These are phyloP conservation scores for Avicennia marina DNA, from an alignment of 257 asterid species.

Conservation along the genomic window DNA sequence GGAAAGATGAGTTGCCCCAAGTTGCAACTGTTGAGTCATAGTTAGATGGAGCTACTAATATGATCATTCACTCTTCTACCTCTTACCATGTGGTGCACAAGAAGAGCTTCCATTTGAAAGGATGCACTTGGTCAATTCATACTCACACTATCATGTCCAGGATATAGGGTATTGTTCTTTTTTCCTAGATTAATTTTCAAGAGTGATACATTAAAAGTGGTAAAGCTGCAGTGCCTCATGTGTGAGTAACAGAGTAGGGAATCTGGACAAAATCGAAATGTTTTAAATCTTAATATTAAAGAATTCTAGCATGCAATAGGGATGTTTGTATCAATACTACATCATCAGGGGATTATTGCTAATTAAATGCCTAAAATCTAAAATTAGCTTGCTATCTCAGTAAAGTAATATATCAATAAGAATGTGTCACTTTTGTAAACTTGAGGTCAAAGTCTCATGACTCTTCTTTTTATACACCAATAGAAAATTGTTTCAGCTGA, in stretches of 20 bases:
- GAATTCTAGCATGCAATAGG: too few relatives aligned
- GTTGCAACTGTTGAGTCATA: constrained; percentile 22
- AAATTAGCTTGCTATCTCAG: not conserved
- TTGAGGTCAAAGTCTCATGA: too few relatives aligned
- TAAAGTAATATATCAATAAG: too few relatives aligned
- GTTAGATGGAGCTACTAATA: constrained; percentile 16
- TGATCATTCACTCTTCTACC: constrained; percentile 8
- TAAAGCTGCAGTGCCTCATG: not conserved
- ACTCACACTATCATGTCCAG: constrained; percentile 9
- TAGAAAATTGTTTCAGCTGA: too few relatives aligned
- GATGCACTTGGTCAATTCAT: not conserved
- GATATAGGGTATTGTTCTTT: constrained; percentile 10
- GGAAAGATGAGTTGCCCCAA: constrained; percentile 15
- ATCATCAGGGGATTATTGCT: not conserved
- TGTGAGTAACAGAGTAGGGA: not conserved
- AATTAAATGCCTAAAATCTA: not conserved
- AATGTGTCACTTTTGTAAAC: too few relatives aligned
- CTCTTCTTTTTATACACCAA: too few relatives aligned
- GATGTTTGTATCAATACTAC: not conserved
- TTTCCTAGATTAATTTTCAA: not conserved
- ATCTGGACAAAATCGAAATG: not conserved
- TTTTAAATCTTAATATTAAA: too few relatives aligned
- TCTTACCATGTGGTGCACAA: not conserved
- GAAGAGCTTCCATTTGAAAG: not conserved
- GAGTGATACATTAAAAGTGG: not conserved